A percentile compares a stretch with the other conserved stretches of the same genome.
These are phyloP conservation scores for Schizonepeta tenuifolia DNA, from an alignment of 257 asterid species.

Conservation along the genomic window DNA sequence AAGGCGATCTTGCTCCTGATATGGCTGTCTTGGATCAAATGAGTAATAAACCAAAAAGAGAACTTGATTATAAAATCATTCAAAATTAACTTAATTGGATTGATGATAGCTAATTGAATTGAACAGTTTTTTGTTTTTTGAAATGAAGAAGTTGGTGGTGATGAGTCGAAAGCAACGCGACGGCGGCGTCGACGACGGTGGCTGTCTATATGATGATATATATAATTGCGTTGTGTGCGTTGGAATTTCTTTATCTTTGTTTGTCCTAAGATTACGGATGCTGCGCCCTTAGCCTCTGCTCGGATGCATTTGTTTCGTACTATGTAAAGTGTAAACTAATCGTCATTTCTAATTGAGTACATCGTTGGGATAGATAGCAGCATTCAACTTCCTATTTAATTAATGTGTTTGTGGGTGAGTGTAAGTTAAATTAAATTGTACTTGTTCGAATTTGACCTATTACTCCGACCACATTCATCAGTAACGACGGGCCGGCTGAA, in stretches of 20 bases:
- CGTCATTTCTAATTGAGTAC: not conserved
- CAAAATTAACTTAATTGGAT: not conserved
- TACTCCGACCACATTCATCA: no score
- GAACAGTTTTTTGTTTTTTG: not conserved
- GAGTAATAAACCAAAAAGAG: not conserved
- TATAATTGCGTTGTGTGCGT: slow-evolving; percentile 21
- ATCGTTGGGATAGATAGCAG: no score
- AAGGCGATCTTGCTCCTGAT: slow-evolving; percentile 36
- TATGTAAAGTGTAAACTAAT: slow-evolving; percentile 14
- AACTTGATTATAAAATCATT: not conserved
- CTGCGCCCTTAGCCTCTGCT: slow-evolving; percentile 27
- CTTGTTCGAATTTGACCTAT: no score
- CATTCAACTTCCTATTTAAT: no score
- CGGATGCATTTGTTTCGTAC: slow-evolving; percentile 32
- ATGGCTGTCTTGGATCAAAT: slow-evolving; percentile 27
- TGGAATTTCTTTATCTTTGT: slow-evolving; percentile 15
- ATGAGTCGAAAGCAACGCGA: slow-evolving; percentile 19
- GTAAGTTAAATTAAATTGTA: no score
- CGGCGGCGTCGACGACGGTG: not conserved
- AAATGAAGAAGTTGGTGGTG: slow-evolving; percentile 6
- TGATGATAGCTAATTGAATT: not conserved
- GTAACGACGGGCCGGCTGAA: no score
- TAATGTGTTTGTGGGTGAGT: no score
- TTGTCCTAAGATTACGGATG: slow-evolving; percentile 33
- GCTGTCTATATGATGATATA: slow-evolving; percentile 8